Percentiles rank a stretch among this genome's conserved stretches.
Evolutionary conservation across 2,329 filamentous ascomycete species (phyloP).

Genomic region (Xylariales sp.): DNA sequence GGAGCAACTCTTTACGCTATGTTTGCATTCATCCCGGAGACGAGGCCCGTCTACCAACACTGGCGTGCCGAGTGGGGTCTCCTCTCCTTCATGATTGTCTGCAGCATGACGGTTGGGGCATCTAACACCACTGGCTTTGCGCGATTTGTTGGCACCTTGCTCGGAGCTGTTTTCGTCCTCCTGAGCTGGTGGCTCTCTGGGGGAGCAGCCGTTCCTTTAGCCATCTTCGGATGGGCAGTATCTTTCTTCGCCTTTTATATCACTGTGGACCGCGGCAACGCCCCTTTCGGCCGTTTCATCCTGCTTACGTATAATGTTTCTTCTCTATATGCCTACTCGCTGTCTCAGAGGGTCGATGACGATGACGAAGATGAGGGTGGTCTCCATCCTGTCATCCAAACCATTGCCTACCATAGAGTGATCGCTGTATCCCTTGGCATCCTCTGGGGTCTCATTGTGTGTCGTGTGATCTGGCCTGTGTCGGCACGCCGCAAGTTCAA

Average conservation of each 20-base stretch:
- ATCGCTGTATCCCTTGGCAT: constrained; percentile 82
- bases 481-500: constrained; percentile 85
- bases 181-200: constrained; percentile 72
- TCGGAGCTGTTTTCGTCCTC: constrained; percentile 73
- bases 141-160: constrained; percentile 79
- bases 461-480: constrained; percentile 88
- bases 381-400: constrained; percentile 74
- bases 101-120: constrained; percentile 94
- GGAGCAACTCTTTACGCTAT: constrained; percentile 86
- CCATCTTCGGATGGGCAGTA: constrained; percentile 76
- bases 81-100: constrained; percentile 95
- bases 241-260: constrained; percentile 84
- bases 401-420: constrained; percentile 85
- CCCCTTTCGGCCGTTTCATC: constrained; percentile 88
- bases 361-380: constrained; percentile 88
- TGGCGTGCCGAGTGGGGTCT: constrained; percentile 98
- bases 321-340: constrained; percentile 87
- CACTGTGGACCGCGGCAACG: constrained; percentile 78
- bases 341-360: constrained; percentile 74
- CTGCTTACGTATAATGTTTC: constrained; percentile 95
- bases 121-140: constrained; percentile 89
- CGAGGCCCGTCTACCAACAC: constrained; percentile 73
- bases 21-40: constrained; percentile 77
- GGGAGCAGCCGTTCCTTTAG: constrained; percentile 71
- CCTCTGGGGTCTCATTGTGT: constrained; percentile 88